Evolutionary conservation across 257 asterid genomes (phyloP).

Genomic region (Gardenia jasminoides): DNA sequence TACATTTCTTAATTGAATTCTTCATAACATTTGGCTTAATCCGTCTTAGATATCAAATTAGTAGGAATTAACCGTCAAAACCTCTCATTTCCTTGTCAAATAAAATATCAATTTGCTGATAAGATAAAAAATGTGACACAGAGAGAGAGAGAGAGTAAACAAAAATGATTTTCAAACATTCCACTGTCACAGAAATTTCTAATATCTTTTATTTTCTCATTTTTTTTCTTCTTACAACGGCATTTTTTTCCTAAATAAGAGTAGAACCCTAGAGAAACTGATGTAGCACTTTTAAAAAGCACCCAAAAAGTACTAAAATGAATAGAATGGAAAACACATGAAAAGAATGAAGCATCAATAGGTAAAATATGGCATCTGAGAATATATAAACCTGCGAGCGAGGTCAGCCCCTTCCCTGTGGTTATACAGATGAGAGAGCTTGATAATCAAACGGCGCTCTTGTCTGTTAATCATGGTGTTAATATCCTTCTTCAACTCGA

Average conservation of each 20-base stretch:
- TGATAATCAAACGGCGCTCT: conserved; percentile 71
- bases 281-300: too few relatives aligned
- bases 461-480: conserved; percentile 59
- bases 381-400: conserved; percentile 68
- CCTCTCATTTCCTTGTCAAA: too few relatives aligned
- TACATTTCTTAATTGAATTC: too few relatives aligned
- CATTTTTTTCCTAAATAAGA: too few relatives aligned
- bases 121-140: too few relatives aligned
- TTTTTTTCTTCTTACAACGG: background rate
- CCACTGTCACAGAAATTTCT: background rate
- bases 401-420: conserved; percentile 73
- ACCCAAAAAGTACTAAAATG: background rate
- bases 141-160: background rate
- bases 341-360: background rate
- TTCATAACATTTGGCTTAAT: background rate
- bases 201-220: background rate
- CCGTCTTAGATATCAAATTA: background rate
- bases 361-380: too few relatives aligned
- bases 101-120: background rate
- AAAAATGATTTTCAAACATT: background rate
- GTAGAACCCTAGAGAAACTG: too few relatives aligned
- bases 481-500: conserved; percentile 57
- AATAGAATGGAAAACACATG: too few relatives aligned
- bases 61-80: background rate
- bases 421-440: conserved; percentile 80